phyloP scores from a whole-genome alignment of 1,139 yeast genomes.

The Pichia sp. region DNA sequence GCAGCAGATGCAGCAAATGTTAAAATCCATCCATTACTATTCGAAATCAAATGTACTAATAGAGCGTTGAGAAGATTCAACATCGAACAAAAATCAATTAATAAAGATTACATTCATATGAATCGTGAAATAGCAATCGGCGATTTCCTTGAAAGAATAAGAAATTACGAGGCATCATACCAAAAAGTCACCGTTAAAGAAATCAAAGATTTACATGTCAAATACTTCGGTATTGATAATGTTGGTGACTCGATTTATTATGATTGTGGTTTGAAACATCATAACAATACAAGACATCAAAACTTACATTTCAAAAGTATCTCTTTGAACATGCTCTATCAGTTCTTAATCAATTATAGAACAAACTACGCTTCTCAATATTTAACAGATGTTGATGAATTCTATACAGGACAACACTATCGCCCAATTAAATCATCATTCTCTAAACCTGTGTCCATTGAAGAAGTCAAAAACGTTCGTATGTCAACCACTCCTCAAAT shows the following conservation, averaged over 20 bases:
- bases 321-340: slow-evolving; percentile 27
- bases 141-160: slow-evolving; percentile 60
- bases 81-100: slow-evolving; percentile 58
- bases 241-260: slow-evolving; percentile 42
- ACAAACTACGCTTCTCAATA: slow-evolving; percentile 25
- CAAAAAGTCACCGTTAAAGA: slow-evolving; percentile 54
- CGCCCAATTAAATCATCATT: slow-evolving; percentile 25
- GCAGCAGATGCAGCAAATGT: slow-evolving; percentile 17
- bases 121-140: slow-evolving; percentile 44
- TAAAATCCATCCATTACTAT: slow-evolving; percentile 33
- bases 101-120: slow-evolving; percentile 29
- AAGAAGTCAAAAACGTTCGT: slow-evolving; percentile 12
- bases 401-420: slow-evolving; percentile 29
- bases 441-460: slow-evolving; percentile 17
- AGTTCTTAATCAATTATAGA: slow-evolving; percentile 30
- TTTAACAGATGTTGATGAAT: slow-evolving; percentile 25
- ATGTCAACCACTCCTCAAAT: slow-evolving; percentile 5
- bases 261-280: slow-evolving; percentile 31
- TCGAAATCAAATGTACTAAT: slow-evolving; percentile 47
- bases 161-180: slow-evolving; percentile 53
- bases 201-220: slow-evolving; percentile 37
- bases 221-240: slow-evolving; percentile 46
- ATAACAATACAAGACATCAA: slow-evolving; percentile 20
- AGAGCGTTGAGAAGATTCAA: slow-evolving; percentile 47
- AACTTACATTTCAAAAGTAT: slow-evolving; percentile 23